Percentiles rank a stretch among this genome's conserved stretches.
phyloP scores from a whole-genome alignment of 106 monocot genomes.

The Allium sativum region DNA sequence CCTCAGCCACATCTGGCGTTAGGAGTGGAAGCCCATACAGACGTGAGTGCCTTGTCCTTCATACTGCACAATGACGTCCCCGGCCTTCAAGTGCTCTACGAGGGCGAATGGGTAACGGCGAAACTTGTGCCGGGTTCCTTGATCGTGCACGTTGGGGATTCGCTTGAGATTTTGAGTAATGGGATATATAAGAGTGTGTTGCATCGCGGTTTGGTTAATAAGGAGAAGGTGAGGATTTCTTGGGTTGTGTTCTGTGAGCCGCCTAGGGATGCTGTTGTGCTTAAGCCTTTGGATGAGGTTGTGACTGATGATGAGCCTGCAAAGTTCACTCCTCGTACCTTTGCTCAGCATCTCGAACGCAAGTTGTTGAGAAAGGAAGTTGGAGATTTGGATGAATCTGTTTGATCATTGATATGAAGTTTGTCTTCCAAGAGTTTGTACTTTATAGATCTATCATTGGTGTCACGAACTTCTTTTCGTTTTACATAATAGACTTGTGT shows the following conservation, averaged over 20 bases:
- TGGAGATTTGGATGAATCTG: not conserved
- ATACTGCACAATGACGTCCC: slow-evolving; percentile 77
- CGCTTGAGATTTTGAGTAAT: slow-evolving; percentile 78
- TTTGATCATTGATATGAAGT: too few relatives aligned
- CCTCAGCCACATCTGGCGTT: slow-evolving; percentile 72
- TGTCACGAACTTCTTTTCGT: too few relatives aligned
- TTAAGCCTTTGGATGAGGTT: slow-evolving; percentile 54
- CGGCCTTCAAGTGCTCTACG: slow-evolving; percentile 57
- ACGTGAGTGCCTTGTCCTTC: slow-evolving; percentile 75
- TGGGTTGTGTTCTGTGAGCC: slow-evolving; percentile 93
- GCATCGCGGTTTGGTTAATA: slow-evolving; percentile 76
- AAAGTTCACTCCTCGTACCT: slow-evolving; percentile 52
- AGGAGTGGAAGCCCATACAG: slow-evolving; percentile 82
- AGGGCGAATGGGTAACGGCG: slow-evolving; percentile 50
- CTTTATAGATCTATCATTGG: too few relatives aligned
- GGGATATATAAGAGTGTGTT: slow-evolving; percentile 63
- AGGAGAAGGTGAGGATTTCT: slow-evolving; percentile 82
- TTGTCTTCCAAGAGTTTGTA: too few relatives aligned
- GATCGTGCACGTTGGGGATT: slow-evolving; percentile 70
- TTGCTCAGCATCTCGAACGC: slow-evolving; percentile 50
- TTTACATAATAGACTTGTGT: too few relatives aligned
- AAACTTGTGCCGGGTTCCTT: slow-evolving; percentile 44
- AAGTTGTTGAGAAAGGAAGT: slow-evolving; percentile 57
- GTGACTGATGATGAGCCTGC: slow-evolving; percentile 27
- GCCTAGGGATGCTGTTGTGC: slow-evolving; percentile 53